Conservation (phyloP, 1,284 basidiomycete genomes). For the Trametes polyzona region DNA sequence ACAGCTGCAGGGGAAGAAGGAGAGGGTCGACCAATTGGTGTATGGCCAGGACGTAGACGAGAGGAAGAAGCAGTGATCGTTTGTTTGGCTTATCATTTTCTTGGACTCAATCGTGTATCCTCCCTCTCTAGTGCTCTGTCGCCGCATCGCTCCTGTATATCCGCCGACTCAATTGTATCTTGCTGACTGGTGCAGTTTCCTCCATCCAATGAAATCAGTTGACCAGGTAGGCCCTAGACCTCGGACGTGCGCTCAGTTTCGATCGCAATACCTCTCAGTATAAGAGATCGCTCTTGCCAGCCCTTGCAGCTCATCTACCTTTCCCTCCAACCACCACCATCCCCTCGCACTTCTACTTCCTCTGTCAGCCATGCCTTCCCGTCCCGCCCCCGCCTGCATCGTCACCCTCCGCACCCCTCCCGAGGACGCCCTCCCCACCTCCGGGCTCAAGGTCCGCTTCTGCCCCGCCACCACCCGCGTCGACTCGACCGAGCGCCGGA, state of each 20-base stretch:
- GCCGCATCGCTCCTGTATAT: neutral
- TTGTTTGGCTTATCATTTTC: neutral
- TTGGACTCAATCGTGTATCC: constrained; percentile 7
- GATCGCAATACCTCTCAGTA: neutral
- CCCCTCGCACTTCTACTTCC: neutral
- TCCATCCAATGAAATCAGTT: too few species aligned
- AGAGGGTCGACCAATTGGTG: constrained; percentile 45
- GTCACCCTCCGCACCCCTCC: constrained; percentile 3
- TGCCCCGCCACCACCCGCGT: constrained; percentile 7
- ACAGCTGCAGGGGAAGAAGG: constrained; percentile 38
- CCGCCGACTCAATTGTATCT: neutral
- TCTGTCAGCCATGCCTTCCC: neutral
- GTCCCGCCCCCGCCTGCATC: neutral
- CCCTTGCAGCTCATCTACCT: neutral
- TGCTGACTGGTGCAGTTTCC: neutral
- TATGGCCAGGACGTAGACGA: constrained; percentile 40
- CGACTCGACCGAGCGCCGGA: constrained; percentile 4
- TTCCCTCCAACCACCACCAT: neutral
- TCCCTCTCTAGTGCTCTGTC: neutral
- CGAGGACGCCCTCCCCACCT: neutral
- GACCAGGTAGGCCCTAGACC: neutral
- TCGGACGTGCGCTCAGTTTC: neutral
- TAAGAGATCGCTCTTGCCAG: neutral
- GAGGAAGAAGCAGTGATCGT: constrained; percentile 29
- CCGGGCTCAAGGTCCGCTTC: constrained; percentile 6